Base-by-base conservation (phyloP, 2,329 filamentous ascomycete species). In the Pseudocercospora cruenta region DNA sequence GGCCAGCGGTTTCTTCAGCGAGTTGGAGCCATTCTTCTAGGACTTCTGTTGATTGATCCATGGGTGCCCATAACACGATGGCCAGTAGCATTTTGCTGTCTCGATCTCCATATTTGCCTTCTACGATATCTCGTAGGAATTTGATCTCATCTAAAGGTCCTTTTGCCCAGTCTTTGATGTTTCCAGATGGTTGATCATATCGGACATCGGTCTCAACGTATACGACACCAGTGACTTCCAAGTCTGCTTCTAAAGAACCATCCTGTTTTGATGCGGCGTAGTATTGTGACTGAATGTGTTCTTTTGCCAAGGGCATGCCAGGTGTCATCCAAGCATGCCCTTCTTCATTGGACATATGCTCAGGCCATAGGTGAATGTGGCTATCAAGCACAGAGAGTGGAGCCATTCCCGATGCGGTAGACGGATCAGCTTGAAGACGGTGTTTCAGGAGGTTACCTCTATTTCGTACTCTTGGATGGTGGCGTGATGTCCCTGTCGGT, bases 301-400 rank as follows among this genome's bases (percentile, higher is more conserved):
- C 87, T 59, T 84, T 84, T 58, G 86, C 83, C 59, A 96, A 83
- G 4, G 87, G 83, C 74, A 85, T 79, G 55, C 83, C 80, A 4
- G 87, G 80, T 3, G 78, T 84, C 80, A 87, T 87, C 93, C 93
- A 97, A 65, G 86, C 81, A 69, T 96, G 86, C 45, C 86, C 85
- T 62, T 84, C 76, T 60, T 91, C 76, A 73, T 94, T 78, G 1
- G 77, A 77, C 55, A 81, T 91, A 61, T 86, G 85, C 54, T 82
- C 79, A 53, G 92, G 91, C 83, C 88, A 97, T 75, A 97, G 88
- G 81, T 97, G 94, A 80, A 97, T 90, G 83, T 97, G 94, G 45
- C 92, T 90, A 82, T 97, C 94, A 79, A 97, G 88, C 75, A 96
- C 89, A 28, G 68, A 69, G 47, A 65, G 69, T 3, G 71, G 68